Evolutionary conservation across 169 alveolate genomes (phyloP).

Genomic region (Plasmodium inui): DNA sequence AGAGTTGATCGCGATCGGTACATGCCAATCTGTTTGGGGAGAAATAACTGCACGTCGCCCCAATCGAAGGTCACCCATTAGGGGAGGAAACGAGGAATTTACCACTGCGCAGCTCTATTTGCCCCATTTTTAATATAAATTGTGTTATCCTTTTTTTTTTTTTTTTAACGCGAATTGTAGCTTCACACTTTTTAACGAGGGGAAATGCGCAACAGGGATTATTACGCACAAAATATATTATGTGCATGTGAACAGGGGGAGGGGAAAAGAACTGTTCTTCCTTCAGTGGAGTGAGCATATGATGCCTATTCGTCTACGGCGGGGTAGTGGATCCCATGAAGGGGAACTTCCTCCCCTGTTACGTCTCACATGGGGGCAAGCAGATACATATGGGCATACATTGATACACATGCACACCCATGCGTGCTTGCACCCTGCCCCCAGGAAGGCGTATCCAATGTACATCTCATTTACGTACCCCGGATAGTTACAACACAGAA

Average conservation of each 20-base stretch:
- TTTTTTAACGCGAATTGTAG: background rate
- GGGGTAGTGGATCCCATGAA: background rate
- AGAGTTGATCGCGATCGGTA: background rate
- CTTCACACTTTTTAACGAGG: background rate
- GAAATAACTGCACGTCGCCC: background rate
- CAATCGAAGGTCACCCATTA: background rate
- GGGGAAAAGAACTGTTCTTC: slow-evolving; percentile 2
- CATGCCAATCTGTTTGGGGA: slow-evolving; percentile 4
- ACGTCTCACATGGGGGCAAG: background rate
- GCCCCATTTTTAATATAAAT: background rate
- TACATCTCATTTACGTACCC: background rate
- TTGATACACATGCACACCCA: background rate
- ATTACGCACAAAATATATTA: background rate
- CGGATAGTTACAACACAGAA: background rate
- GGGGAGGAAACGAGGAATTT: background rate
- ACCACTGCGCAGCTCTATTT: background rate
- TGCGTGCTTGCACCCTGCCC: background rate
- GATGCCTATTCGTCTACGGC: background rate
- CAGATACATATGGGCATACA: background rate
- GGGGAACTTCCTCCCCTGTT: background rate
- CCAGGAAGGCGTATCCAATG: background rate
- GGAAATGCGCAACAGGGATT: background rate
- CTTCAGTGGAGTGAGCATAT: background rate
- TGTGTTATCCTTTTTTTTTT: background rate
- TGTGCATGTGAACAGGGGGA: background rate